Evolutionary conservation across 2,329 filamentous ascomycete genomes (phyloP), one percentile per base, ranked within the genome.

Genomic region (Cryoendolithus antarcticus): DNA sequence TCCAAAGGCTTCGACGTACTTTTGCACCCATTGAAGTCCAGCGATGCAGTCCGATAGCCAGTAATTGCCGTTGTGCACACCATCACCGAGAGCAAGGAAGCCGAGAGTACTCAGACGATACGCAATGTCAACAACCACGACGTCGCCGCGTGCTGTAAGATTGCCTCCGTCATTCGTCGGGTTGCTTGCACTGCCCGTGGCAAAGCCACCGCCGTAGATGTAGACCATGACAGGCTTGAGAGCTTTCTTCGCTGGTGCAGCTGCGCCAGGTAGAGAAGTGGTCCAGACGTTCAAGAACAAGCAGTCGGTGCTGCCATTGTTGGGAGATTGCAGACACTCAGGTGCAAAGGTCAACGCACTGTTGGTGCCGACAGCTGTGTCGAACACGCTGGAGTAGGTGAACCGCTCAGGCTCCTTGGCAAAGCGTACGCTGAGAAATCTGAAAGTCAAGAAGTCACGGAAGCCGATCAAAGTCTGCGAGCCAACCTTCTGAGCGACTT

Each of bases 41-140:
- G 55, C 62, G 37, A 68, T 64, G 46, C 70, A 65, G 48, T 73
- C 69, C 3, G 60, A 62, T 2, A 74, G 53, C 4, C 67, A 68
- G 38, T 63, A 69, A 41, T 72, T 72, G 21, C 68, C 69, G 11
- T 65, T 65, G 2, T 64, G 62, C 3, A 59, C 51, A n/a, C 65
- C 62, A 44, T 70, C 55, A 11, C 53, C 44, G 8, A 61, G 35
- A 21, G 57, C 52, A 4, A 62, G 49, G 41, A 60, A 57, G 4
- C 59, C 59, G 9, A 62, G 48, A 4, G 56, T 57, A 10, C 48
- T 52, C 3, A 61, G 48, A 11, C 58, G 52, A 47, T 67, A 68
- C 44, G 67, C 67, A 35, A 66, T 56, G 3, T 61, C 58, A 1
- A 68, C 60, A 2, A 61, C 54, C 0, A 68, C 64, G 3, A 38